phyloP scores from a whole-genome alignment of 2,329 filamentous ascomycete species.

The Graphilbum sp. region DNA sequence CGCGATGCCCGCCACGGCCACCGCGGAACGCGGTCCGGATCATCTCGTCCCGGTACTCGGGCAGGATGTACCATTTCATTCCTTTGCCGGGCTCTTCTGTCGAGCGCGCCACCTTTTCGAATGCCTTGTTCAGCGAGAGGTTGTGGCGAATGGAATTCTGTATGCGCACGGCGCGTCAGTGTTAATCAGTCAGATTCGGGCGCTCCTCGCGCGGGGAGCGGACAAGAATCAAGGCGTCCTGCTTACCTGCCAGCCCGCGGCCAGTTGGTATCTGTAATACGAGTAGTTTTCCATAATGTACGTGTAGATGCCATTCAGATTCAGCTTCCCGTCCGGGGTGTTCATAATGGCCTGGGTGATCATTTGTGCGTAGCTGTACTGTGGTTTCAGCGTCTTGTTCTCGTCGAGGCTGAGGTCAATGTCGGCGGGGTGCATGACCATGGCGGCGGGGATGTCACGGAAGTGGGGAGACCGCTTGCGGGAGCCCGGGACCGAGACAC shows the following conservation, averaged over 20 bases:
- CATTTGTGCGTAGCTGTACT: conserved; percentile 91
- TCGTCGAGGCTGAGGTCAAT: conserved; percentile 70
- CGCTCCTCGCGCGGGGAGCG: too few species aligned
- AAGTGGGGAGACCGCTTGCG: conserved; percentile 23
- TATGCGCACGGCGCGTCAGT: too few species aligned
- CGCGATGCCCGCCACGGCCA: conserved; percentile 46
- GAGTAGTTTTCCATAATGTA: conserved; percentile 86
- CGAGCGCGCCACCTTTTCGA: conserved; percentile 80
- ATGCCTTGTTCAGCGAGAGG: conserved; percentile 83
- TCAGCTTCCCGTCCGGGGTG: conserved; percentile 73
- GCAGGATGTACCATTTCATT: conserved; percentile 95
- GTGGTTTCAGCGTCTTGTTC: conserved; percentile 83
- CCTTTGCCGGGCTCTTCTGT: conserved; percentile 96
- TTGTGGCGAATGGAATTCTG: conserved; percentile 91
- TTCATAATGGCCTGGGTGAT: conserved; percentile 93
- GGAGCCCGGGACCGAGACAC: conserved; percentile 12
- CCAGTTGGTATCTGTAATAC: conserved; percentile 69
- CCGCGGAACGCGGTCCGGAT: conserved; percentile 52
- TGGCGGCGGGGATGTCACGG: conserved; percentile 21
- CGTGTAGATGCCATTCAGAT: conserved; percentile 80
- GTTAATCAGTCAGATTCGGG: conserved; percentile 7
- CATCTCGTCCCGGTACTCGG: conserved; percentile 76
- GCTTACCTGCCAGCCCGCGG: conserved; percentile 77
- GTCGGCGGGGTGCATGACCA: conserved; percentile 33
- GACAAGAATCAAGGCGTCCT: too few species aligned